Evolutionary conservation across 768 basidiomycete species (phyloP).

Genomic region (Pisolithus tinctorius): DNA sequence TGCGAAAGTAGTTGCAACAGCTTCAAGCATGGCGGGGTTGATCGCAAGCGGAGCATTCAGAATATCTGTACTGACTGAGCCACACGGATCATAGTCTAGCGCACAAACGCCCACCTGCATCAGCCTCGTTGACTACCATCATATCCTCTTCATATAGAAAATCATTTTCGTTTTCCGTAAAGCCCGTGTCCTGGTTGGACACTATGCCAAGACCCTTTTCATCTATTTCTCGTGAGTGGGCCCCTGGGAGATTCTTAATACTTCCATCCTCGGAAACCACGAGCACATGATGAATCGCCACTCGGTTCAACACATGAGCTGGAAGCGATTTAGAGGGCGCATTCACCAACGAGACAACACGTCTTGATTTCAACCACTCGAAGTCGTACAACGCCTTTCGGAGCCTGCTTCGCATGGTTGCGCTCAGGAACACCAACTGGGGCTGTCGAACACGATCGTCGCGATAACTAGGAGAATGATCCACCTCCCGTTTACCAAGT

Average conservation of each 20-base stretch:
- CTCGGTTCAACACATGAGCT: constrained; percentile 21
- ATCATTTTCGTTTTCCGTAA: constrained; percentile 6
- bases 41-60: constrained; percentile 43
- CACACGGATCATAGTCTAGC: neutral
- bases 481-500: constrained; percentile 28
- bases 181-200: neutral
- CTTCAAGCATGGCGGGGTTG: constrained; percentile 53
- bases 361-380: constrained; percentile 48
- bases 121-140: constrained; percentile 11
- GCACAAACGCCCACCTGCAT: constrained; percentile 14
- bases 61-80: constrained; percentile 34
- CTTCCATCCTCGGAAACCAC: constrained; percentile 49
- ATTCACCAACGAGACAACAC: constrained; percentile 25
- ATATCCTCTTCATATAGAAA: constrained; percentile 21
- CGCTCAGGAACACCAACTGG: constrained; percentile 65
- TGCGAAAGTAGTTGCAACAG: constrained; percentile 64
- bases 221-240: constrained; percentile 17
- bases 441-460: constrained; percentile 27
- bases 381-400: constrained; percentile 38
- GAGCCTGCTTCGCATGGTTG: constrained; percentile 53
- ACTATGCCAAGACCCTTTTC: neutral
- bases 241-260: constrained; percentile 50
- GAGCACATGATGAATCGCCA: constrained; percentile 47
- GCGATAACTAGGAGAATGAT: neutral
- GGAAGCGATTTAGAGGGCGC: constrained; percentile 20